Conservation (phyloP, 805 yeast genomes). For the Saturnispora dispora region DNA sequence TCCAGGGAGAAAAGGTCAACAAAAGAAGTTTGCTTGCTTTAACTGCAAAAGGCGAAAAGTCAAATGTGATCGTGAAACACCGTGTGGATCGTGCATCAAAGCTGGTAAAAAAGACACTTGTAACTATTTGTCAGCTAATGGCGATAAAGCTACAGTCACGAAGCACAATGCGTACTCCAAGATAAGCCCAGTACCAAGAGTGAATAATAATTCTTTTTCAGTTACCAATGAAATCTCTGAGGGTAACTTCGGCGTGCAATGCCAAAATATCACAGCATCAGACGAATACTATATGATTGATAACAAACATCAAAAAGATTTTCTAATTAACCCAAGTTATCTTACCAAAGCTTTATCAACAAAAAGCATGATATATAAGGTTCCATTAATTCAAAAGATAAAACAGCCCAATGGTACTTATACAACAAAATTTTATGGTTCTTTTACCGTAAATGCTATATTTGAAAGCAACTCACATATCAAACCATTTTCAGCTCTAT, state of each 20-base stretch:
- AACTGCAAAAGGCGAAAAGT: slow-evolving; percentile 2
- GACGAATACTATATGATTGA: background rate
- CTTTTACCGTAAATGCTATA: background rate
- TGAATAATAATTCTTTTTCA: too few species aligned
- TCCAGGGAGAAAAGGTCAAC: background rate
- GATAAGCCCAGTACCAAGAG: background rate
- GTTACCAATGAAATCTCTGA: background rate
- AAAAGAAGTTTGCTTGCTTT: background rate
- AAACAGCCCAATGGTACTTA: background rate
- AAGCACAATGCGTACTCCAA: background rate
- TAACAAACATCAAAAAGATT: background rate
- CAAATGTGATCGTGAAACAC: background rate
- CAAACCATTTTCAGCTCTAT: background rate
- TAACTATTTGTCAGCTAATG: background rate
- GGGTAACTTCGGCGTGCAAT: background rate
- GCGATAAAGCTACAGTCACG: background rate
- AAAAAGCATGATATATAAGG: background rate
- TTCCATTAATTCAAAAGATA: background rate
- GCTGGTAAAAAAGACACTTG: background rate
- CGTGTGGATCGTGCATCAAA: background rate
- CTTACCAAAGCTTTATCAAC: background rate
- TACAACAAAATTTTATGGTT: background rate
- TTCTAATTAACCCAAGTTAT: background rate
- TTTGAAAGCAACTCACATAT: background rate
- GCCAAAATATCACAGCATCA: background rate